phyloP scores from a whole-genome alignment of 352 stramenopile species.

The Phytophthora megakarya region DNA sequence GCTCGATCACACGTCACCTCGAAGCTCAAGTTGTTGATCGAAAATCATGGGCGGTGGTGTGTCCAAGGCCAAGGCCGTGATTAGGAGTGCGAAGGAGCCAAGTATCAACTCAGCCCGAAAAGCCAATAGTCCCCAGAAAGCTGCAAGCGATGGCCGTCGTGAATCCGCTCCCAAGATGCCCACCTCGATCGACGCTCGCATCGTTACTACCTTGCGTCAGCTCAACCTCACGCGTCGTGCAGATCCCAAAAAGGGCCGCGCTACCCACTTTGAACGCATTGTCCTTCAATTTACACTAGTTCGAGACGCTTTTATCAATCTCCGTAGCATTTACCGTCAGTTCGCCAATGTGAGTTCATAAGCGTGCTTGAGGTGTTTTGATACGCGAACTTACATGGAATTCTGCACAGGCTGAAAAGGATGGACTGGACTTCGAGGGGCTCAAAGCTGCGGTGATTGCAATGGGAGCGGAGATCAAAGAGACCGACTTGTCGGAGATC shows the following conservation, averaged over 20 bases:
- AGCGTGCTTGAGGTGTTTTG: neutral
- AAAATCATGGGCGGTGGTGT: slow-evolving; percentile 50
- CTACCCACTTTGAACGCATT: slow-evolving; percentile 77
- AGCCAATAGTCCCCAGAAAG: slow-evolving; percentile 12
- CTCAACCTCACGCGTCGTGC: slow-evolving; percentile 62
- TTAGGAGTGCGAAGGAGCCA: slow-evolving; percentile 1
- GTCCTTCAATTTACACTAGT: slow-evolving; percentile 76
- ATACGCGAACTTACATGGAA: neutral
- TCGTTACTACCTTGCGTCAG: slow-evolving; percentile 65
- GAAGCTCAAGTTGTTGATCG: slow-evolving; percentile 14
- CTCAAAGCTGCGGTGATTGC: slow-evolving; percentile 63
- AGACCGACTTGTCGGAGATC: slow-evolving; percentile 73
- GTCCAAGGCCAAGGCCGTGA: slow-evolving; percentile 29
- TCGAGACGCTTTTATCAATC: slow-evolving; percentile 61
- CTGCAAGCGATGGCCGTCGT: slow-evolving; percentile 26
- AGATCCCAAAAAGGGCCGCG: slow-evolving; percentile 50
- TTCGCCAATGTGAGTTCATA: slow-evolving; percentile 52
- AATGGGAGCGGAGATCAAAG: slow-evolving; percentile 69
- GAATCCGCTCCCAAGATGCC: slow-evolving; percentile 39
- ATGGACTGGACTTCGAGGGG: slow-evolving; percentile 67
- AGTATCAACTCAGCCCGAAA: slow-evolving; percentile 13
- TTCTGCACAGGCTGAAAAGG: slow-evolving; percentile 45
- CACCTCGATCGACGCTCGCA: slow-evolving; percentile 69
- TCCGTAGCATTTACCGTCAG: slow-evolving; percentile 70
- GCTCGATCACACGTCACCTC: neutral